Evolutionary conservation across 306 rosid species (phyloP), one percentile per base, ranked within the genome.

Genomic region (Heteromeles arbutifolia): DNA sequence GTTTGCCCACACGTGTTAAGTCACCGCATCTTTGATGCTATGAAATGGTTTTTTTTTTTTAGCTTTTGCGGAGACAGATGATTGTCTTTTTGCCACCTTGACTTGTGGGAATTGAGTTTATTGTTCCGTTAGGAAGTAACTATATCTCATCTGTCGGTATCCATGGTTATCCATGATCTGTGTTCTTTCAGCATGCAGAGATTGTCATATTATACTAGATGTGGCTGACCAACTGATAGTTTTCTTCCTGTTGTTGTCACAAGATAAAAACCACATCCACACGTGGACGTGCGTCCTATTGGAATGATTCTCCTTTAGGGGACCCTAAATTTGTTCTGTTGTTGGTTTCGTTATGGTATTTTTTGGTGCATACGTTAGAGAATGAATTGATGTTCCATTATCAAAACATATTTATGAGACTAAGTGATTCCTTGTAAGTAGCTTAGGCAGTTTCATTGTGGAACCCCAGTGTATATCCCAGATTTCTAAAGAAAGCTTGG

Each of bases 1-100:
- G 19, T 24, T n/a, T 52, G 72, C 19, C 26, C 15, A 1, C 74
- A 18, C n/a, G 5, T 67, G 72, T 65, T 68, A 39, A 10, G n/a
- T 73, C 15, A 21, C 65, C 0, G 71, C 11, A 17, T 70, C 53
- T 45, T 59, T 58, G 50, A 71, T 34, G 70, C 32, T 25, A 17
- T 50, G 78, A 21, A 19, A 41, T 57, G 70, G 75, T n/a, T n/a
- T n/a, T n/a, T 83, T 66, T 65, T 6, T 22, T 19, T 48, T 29
- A 2, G 73, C 26, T 31, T 24, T 34, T 29, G 19, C 22, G 14
- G 70, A 28, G 64, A 45, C 19, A 61, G 45, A 70, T 74, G 43
- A 11, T 70, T 75, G 14, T 22, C n/a, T 58, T 65, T 79, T 71
- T 9, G 17, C 65, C 18, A 53, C 43, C 63, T 26, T 73, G 12